A percentile compares a stretch with the other conserved stretches of the same genome.
These are phyloP conservation scores for Leccinum rimulosum DNA, from an alignment of 768 basidiomycete species.

Conservation along the genomic window DNA sequence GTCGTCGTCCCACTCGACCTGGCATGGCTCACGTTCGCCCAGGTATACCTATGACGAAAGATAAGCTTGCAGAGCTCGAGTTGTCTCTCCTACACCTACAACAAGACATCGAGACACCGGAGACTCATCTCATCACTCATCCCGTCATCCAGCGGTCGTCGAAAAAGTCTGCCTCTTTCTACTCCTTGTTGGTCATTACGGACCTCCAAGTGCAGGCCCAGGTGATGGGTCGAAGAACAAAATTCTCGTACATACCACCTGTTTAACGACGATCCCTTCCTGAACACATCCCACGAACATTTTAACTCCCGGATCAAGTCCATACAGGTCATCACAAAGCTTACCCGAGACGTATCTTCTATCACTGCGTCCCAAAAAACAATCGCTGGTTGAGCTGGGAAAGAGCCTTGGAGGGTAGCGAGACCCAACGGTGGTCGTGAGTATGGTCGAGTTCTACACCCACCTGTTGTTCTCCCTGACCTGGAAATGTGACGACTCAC, in stretches of 20 bases:
- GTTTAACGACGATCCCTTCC: too few relatives aligned
- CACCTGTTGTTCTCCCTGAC: too few relatives aligned
- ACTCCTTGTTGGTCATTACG: slow-evolving; percentile 30
- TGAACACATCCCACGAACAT: too few relatives aligned
- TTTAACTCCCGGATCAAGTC: too few relatives aligned
- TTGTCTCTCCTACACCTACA: slow-evolving; percentile 91
- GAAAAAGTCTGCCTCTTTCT: slow-evolving; percentile 46
- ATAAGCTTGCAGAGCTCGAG: slow-evolving; percentile 95
- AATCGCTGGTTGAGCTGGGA: too few relatives aligned
- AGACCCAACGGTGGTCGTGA: too few relatives aligned
- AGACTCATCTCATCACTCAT: slow-evolving; percentile 91
- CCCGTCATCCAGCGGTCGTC: slow-evolving; percentile 83
- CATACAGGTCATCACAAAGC: too few relatives aligned
- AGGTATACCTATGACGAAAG: slow-evolving; percentile 83
- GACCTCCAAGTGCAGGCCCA: slow-evolving; percentile 36
- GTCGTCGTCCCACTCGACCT: slow-evolving; percentile 2
- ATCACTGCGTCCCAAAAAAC: too few relatives aligned
- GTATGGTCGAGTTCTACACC: too few relatives aligned
- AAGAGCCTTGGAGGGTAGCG: too few relatives aligned
- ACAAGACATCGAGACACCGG: slow-evolving; percentile 98
- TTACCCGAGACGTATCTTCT: too few relatives aligned
- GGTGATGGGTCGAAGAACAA: slow-evolving; percentile 58
- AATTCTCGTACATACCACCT: slow-evolving; percentile 7
- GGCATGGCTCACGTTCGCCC: background rate
- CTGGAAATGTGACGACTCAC: too few relatives aligned